These are phyloP conservation scores for Saxispiralis lemnorum DNA, from an alignment of 495 filamentous ascomycete genomes.

Conservation along the genomic window DNA sequence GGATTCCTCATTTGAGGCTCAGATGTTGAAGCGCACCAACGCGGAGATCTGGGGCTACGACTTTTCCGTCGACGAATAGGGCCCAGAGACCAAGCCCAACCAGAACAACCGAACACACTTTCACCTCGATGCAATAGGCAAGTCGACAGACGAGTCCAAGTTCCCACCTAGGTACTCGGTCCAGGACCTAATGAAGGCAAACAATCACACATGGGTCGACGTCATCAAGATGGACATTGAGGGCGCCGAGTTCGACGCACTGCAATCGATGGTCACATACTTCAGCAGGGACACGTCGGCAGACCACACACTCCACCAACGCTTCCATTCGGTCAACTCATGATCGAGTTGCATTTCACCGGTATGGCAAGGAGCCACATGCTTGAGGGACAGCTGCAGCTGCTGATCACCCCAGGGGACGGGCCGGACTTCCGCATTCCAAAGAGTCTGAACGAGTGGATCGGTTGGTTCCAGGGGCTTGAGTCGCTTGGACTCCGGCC, in stretches of 20 bases:
- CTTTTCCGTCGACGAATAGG: slow-evolving; percentile 17
- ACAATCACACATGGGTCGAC: slow-evolving; percentile 22
- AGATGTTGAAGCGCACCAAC: slow-evolving; percentile 20
- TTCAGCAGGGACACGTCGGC: background rate
- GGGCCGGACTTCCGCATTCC: too few species aligned
- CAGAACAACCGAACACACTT: slow-evolving; percentile 12
- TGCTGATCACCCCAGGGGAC: too few species aligned
- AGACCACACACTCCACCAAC: slow-evolving; percentile 1
- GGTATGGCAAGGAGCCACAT: background rate
- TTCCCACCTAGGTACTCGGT: slow-evolving; percentile 17
- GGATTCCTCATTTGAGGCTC: slow-evolving; percentile 22
- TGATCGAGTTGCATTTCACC: slow-evolving; percentile 21
- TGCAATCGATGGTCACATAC: slow-evolving; percentile 14
- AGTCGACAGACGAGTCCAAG: slow-evolving; percentile 7
- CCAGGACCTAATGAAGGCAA: slow-evolving; percentile 18
- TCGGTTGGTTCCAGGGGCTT: slow-evolving; percentile 17
- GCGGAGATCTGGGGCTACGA: slow-evolving; percentile 22
- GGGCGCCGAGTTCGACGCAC: slow-evolving; percentile 18
- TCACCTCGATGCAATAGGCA: slow-evolving; percentile 13
- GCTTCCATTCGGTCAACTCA: slow-evolving; percentile 20
- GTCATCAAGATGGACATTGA: slow-evolving; percentile 24
- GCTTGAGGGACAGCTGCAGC: background rate
- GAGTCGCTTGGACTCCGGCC: slow-evolving; percentile 16
- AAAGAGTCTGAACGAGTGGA: slow-evolving; percentile 6
- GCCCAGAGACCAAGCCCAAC: slow-evolving; percentile 6